Base-by-base conservation (phyloP, 2,329 filamentous ascomycete species). In the Fusarium pseudograminearum region DNA sequence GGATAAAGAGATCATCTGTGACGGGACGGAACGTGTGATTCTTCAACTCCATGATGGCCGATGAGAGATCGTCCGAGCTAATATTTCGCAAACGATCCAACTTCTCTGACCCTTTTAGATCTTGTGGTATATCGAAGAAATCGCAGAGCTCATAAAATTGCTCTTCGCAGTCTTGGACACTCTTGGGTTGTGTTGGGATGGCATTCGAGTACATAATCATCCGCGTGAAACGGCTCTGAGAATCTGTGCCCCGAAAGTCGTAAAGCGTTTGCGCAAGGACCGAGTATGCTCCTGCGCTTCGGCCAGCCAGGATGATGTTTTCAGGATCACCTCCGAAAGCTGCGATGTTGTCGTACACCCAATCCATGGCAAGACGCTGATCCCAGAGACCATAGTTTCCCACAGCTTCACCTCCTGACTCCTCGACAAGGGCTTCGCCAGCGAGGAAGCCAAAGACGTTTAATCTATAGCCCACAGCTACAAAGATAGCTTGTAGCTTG, bases 121-220 rank as follows among this genome's bases (percentile, higher is more conserved):
- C 34, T 1, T 3, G 0, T 0, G 41, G 41, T 14, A 63, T 56
- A 0, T 22, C 18, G 2, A 63, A 63, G 20, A 56, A 63, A 6
- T 48, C 57, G n/a, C 60, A 63, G 2, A 63, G 20, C 20, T 63
- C 60, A 36, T 56, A 24, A 2, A 63, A 62, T 7, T 63, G 57
- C 4, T 42, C 30, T 1, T 63, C 34, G 7, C 60, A 63, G 4
- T 63, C 41, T 22, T 63, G 20, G 14, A 63, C 60, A 5, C 41
- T 62, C 34, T 63, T 63, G 4, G 60, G 60, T 0, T 63, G 60
- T 2, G 60, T 63, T 3, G 60, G 47, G 1, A 63, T 63, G 4
- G 57, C 60, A 47, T 63, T 63, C 1, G 60, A 63, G 47, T 63
- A 63, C 57, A 63, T 63, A 12, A 63, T 62, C 41, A 62, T 62